Evolutionary conservation across 345 rosid genomes (phyloP).

Genomic region (Abelmoschus esculentus): DNA sequence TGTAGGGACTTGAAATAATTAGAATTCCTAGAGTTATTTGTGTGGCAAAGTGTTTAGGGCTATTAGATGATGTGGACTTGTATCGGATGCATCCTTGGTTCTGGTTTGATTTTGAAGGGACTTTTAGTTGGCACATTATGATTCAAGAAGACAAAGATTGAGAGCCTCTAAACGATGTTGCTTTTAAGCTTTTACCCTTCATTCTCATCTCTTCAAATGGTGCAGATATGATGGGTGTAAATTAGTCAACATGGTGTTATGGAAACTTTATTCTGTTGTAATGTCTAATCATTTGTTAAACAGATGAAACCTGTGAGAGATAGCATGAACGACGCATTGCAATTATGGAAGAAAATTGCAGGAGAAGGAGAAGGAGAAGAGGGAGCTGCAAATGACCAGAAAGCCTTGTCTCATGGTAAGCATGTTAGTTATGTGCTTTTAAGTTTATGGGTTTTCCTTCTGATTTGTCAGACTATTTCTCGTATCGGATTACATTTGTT

Average conservation of each 20-base stretch:
- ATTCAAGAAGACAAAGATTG: background rate
- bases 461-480: constrained; percentile 7
- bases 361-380: constrained; percentile 83
- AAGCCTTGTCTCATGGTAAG: constrained; percentile 51
- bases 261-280: background rate
- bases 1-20: background rate
- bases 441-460: background rate
- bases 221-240: background rate
- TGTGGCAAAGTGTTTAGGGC: background rate
- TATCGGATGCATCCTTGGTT: background rate
- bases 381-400: constrained; percentile 52
- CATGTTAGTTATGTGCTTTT: constrained; percentile 3
- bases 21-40: background rate
- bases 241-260: constrained; percentile 1
- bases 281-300: constrained; percentile 21
- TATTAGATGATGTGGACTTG: background rate
- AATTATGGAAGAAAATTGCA: constrained; percentile 76
- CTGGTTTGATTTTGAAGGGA: constrained; percentile 1
- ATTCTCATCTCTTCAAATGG: background rate
- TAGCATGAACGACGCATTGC: constrained; percentile 90
- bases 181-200: background rate
- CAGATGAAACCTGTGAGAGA: constrained; percentile 98
- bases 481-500: background rate
- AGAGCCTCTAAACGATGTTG: background rate
- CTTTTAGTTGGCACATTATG: background rate